Conservation (phyloP, 768 basidiomycete species). For the Infundibulicybe gibba region DNA sequence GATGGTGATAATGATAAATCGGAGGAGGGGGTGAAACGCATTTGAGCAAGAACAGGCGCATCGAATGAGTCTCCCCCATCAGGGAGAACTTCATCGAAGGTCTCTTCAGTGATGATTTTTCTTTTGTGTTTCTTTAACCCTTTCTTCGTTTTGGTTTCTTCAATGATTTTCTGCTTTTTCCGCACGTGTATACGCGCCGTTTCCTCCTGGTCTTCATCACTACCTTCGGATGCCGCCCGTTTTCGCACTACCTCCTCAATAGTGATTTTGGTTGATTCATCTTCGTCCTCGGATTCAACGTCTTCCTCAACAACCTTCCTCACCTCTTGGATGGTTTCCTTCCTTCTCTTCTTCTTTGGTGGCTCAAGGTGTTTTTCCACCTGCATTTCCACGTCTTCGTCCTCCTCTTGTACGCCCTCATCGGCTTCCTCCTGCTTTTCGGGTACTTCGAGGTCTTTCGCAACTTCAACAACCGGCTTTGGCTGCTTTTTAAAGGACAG, state of each 20-base stretch:
- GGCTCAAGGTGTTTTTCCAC: conserved; percentile 35
- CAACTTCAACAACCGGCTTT: conserved; percentile 35
- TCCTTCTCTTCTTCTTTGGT: conserved; percentile 59
- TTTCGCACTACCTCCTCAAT: conserved; percentile 35
- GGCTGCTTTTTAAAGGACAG: conserved; percentile 47
- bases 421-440: conserved; percentile 31
- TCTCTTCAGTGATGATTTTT: conserved; percentile 22
- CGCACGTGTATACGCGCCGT: conserved; percentile 13
- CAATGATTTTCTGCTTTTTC: conserved; percentile 38
- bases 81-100: conserved; percentile 50
- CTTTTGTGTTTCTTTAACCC: conserved; percentile 36
- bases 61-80: conserved; percentile 43
- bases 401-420: conserved; percentile 34
- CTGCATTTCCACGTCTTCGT: conserved; percentile 22
- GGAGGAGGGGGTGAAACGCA: conserved; percentile 40
- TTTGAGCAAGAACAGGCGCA: conserved; percentile 44
- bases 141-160: conserved; percentile 32
- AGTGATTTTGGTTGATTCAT: conserved; percentile 25
- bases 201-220: conserved; percentile 32
- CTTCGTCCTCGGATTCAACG: conserved; percentile 61
- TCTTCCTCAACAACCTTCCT: conserved; percentile 38
- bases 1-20: conserved; percentile 49
- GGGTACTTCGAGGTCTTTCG: conserved; percentile 40
- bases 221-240: conserved; percentile 39
- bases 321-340: conserved; percentile 34